Conservation (phyloP, 108 stramenopile genomes). For the Stephanodiscus triporus region DNA sequence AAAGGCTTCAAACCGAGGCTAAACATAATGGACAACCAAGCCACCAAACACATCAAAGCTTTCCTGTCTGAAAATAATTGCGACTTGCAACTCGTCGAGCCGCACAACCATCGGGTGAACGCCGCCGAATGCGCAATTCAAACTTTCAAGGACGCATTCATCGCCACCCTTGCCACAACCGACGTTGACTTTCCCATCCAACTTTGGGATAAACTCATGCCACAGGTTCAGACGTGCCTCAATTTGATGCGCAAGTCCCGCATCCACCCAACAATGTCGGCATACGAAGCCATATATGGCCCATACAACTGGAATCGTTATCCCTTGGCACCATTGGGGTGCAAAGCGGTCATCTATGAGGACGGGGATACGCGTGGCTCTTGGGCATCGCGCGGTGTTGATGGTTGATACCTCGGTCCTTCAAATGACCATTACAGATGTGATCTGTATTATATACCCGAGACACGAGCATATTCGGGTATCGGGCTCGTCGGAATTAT, state of each 20-base stretch:
- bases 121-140: conserved; percentile 51
- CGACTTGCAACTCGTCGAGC: neutral
- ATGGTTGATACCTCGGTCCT: neutral
- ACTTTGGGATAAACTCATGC: conserved; percentile 35
- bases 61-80: neutral
- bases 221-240: no score
- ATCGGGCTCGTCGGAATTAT: neutral
- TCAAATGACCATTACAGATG: neutral
- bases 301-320: neutral
- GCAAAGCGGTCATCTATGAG: neutral
- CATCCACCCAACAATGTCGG: neutral
- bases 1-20: neutral
- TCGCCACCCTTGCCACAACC: conserved; percentile 32
- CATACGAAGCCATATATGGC: neutral
- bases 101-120: conserved; percentile 32
- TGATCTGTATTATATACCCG: neutral
- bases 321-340: neutral
- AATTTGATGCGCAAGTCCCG: conserved; percentile 18
- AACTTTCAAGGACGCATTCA: conserved; percentile 51
- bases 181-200: conserved; percentile 41
- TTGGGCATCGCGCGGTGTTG: neutral
- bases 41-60: neutral
- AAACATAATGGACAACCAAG: neutral
- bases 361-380: neutral
- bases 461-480: neutral